phyloP scores from a whole-genome alignment of 495 filamentous ascomycete genomes.

The Hypoxylon perforatum region DNA sequence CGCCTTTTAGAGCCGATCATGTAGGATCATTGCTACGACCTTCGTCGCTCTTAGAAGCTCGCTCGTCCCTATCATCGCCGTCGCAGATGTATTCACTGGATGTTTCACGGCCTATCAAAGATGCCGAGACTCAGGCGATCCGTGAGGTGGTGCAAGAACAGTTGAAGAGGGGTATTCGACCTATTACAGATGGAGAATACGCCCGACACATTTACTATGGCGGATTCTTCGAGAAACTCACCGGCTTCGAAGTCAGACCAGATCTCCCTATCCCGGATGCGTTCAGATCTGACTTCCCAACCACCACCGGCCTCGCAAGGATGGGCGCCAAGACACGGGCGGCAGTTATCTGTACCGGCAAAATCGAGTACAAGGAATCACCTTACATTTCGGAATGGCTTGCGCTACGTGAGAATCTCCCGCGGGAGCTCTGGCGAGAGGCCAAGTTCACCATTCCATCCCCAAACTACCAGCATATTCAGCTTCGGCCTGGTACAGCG shows the following conservation, averaged over 20 bases:
- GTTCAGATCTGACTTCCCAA: slow-evolving; percentile 45
- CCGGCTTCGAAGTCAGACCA: slow-evolving; percentile 55
- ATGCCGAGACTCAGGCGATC: slow-evolving; percentile 72
- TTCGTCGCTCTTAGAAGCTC: slow-evolving; percentile 70
- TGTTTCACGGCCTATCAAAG: slow-evolving; percentile 55
- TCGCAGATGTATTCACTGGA: slow-evolving; percentile 57
- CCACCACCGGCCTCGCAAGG: slow-evolving; percentile 49
- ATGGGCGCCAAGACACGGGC: slow-evolving; percentile 68
- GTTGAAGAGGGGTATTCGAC: slow-evolving; percentile 71
- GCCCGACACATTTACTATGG: slow-evolving; percentile 72
- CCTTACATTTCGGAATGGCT: slow-evolving; percentile 77
- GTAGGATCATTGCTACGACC: slow-evolving; percentile 83
- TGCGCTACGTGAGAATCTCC: slow-evolving; percentile 69
- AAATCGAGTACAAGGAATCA: slow-evolving; percentile 74
- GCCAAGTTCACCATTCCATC: slow-evolving; percentile 78
- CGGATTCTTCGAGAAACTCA: slow-evolving; percentile 78
- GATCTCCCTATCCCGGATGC: slow-evolving; percentile 55
- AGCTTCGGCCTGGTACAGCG: slow-evolving; percentile 74
- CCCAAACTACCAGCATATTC: slow-evolving; percentile 76
- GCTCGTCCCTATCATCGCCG: slow-evolving; percentile 46
- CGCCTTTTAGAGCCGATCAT: slow-evolving; percentile 85
- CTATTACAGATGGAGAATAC: slow-evolving; percentile 81
- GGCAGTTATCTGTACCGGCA: slow-evolving; percentile 76
- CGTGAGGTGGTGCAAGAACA: slow-evolving; percentile 72
- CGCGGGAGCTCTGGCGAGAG: slow-evolving; percentile 67